Base-by-base conservation (phyloP, 2,329 filamentous ascomycete genomes). In the Hypoxylon sp. region DNA sequence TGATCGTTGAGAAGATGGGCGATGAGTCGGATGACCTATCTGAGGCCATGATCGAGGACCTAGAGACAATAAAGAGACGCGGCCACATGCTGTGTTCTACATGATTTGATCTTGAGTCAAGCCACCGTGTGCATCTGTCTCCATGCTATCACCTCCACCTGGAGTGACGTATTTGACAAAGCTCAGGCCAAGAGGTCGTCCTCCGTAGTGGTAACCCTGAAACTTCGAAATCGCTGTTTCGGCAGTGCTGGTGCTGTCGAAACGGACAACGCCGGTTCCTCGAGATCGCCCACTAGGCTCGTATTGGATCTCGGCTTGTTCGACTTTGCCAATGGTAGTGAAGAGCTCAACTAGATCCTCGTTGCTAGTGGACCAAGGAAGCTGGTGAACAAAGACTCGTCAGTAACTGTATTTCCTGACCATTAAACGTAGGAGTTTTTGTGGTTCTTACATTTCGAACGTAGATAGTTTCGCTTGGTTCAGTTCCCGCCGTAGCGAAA, bases 31-130 rank as follows among this genome's bases (percentile, higher is more conserved):
- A 44, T 25, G 27, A 57, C 33, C 44, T 54, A 14, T 42, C 33
- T 31, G 25, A 54, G 25, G 57, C 27, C 61, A 50, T 11, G 17
- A 35, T 33, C n/a, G 51, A 46, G 17, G 56, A 35, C 33, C 37
- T 27, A 58, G 56, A 33, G 27, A 42, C n/a, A 48, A 37, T 22
- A 44, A 11, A 8, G 17, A 44, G 17, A 59, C 22, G 49, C 20
- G 7, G 7, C 11, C 27, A 8, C n/a, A 46, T n/a, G 25, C 8
- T 11, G 59, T 46, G 37, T 46, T 59, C 78, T 83, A 98, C 95
- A 98, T 97, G 82, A 98, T 98, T 85, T 98, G 95, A 79, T 98
- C 95, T 82, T 98, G 96, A n/a, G 94, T 97, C 78, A 97, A 83
- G 68, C 91, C 92, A 56, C 86, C 89, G 62, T 88, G 87, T 72